Conservation (phyloP, 2,329 filamentous ascomycete species). For the Diaporthe longicolla region DNA sequence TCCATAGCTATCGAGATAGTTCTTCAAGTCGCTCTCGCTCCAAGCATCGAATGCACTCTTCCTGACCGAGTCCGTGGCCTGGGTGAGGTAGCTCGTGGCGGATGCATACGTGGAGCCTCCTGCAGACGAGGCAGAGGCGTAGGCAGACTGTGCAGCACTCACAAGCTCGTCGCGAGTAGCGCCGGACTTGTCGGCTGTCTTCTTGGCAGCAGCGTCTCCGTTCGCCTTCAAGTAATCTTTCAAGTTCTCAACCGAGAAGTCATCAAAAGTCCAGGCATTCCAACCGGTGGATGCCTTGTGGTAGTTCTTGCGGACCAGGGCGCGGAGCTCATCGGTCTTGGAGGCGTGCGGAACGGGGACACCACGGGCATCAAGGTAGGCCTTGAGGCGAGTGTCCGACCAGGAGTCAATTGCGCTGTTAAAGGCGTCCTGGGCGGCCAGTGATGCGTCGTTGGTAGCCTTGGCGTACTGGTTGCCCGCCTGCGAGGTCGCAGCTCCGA, state of each 20-base stretch:
- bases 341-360: constrained; percentile 80
- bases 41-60: constrained; percentile 78
- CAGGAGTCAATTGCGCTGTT: constrained; percentile 72
- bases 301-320: constrained; percentile 79
- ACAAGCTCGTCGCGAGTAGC: constrained; percentile 81
- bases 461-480: constrained; percentile 83
- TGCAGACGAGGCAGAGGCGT: constrained; percentile 70
- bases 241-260: constrained; percentile 79
- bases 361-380: constrained; percentile 82
- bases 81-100: constrained; percentile 77
- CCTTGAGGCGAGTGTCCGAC: constrained; percentile 84
- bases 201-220: constrained; percentile 69
- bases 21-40: constrained; percentile 81
- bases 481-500: constrained; percentile 80
- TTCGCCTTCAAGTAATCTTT: constrained; percentile 69
- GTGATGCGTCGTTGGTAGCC: constrained; percentile 77
- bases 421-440: constrained; percentile 77
- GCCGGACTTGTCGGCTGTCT: constrained; percentile 73
- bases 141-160: constrained; percentile 73
- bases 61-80: constrained; percentile 76
- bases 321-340: constrained; percentile 80
- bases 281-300: constrained; percentile 79
- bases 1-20: constrained; percentile 85
- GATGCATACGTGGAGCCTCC: constrained; percentile 74
- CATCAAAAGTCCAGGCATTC: constrained; percentile 85